Percentiles rank a stretch among this genome's conserved stretches.
Conservation (phyloP, 2,329 filamentous ascomycete species). For the Penicillium sp. region DNA sequence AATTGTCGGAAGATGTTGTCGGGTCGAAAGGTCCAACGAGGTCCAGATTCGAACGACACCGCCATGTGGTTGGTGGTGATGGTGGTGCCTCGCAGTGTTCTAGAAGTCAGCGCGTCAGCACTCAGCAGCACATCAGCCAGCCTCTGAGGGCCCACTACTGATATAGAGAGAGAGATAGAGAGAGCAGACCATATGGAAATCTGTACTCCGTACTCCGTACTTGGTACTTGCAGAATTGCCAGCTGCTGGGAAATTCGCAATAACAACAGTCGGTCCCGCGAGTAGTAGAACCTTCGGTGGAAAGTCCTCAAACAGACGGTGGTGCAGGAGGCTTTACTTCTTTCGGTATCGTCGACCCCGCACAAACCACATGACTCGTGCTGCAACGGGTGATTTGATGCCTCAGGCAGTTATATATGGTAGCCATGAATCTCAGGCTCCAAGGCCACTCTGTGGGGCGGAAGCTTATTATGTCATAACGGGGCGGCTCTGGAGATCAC, state of each 20-base stretch:
- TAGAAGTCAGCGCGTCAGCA: conserved; percentile 10
- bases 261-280: neutral
- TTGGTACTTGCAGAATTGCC: neutral
- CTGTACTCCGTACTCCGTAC: neutral
- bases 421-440: neutral
- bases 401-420: neutral
- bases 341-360: conserved; percentile 5
- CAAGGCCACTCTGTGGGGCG: neutral
- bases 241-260: neutral
- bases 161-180: no score
- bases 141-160: neutral
- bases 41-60: conserved; percentile 4
- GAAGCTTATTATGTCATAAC: conserved; percentile 27
- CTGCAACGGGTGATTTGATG: neutral
- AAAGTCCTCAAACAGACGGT: neutral
- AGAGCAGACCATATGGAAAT: neutral
- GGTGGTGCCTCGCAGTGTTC: conserved; percentile 3
- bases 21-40: neutral
- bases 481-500: conserved; percentile 17
- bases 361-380: conserved; percentile 11
- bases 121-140: conserved; percentile 3
- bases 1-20: neutral
- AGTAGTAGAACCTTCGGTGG: neutral
- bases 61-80: neutral
- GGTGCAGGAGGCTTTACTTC: conserved; percentile 1